Evolutionary conservation across 768 basidiomycete genomes (phyloP), one percentile per base, ranked within the genome.

Genomic region (Scleroderma citrinum): DNA sequence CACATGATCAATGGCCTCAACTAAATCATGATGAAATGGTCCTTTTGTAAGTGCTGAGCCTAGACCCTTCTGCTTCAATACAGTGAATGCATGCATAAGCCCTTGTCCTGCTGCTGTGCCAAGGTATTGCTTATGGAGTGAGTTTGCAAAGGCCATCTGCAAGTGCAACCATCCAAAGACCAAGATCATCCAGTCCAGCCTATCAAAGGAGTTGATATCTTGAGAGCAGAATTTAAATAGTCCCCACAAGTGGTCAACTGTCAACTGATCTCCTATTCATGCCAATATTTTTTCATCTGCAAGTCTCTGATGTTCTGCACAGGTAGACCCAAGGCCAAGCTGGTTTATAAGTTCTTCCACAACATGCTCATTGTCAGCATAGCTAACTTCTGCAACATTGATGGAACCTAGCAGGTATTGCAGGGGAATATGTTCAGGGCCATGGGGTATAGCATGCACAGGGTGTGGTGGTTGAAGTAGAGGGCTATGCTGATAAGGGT

Each of bases 161-260:
- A 65, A 50, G 47, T 77, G 73, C 14, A 77, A 64, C 72, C 71
- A 77, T 0, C 74, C 69, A 38, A 70, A 69, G 0, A 59, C 45
- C 1, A 56, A 43, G 1, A 69, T 37, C 5, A 69, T 48, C 53
- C 58, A 73, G 40, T 74, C 69, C 26, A 29, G 26, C 26, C 26
- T 29, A 29, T 29, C 26, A 29, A 62, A 71, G 0, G 67, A 64
- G 31, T 70, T 77, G 7, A 51, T 36, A 47, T 77, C 76, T n/a
- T 71, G 60, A 0, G 57, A 51, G 0, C 61, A 61, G 40, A 58
- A 73, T 13, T 60, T 60, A 42, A 60, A 70, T 2, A 77, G 58
- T 0, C 68, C 68, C 26, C 26, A 5, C 65, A 70, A 55, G 1
- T 67, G 60, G 6, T 65, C 67, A 0, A 66, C 58, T 0, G 71